Percentiles rank a stretch among this genome's conserved stretches.
These are phyloP conservation scores for Trypanosoma vivax DNA, from an alignment of 208 protist genomes.

Conservation along the genomic window DNA sequence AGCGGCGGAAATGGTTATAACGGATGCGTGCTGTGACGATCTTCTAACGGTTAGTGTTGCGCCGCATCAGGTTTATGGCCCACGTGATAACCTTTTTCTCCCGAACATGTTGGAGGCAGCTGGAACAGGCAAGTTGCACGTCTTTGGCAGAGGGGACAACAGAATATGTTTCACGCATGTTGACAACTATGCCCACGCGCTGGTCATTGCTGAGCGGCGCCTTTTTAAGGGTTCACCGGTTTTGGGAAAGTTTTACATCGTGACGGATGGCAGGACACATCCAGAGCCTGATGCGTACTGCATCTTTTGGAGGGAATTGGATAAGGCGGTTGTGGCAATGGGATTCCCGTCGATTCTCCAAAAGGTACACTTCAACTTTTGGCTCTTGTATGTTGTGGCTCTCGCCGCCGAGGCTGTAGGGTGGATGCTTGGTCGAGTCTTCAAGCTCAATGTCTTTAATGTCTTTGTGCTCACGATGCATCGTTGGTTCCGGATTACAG, in stretches of 20 bases:
- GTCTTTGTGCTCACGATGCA: conserved; percentile 94
- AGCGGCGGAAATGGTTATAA: conserved; percentile 85
- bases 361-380: conserved; percentile 85
- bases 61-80: conserved; percentile 94
- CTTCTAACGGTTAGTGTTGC: conserved; percentile 88
- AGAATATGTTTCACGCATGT: conserved; percentile 94
- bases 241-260: conserved; percentile 94
- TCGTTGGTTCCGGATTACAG: conserved; percentile 91
- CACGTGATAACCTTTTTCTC: conserved; percentile 92
- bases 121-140: conserved; percentile 88
- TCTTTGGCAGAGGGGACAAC: conserved; percentile 91
- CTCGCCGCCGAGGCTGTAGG: conserved; percentile 69
- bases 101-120: conserved; percentile 93
- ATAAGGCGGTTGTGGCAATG: conserved; percentile 86
- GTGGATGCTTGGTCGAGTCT: conserved; percentile 67
- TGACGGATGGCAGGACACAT: conserved; percentile 91
- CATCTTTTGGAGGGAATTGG: conserved; percentile 90
- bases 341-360: conserved; percentile 78
- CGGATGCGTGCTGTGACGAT: conserved; percentile 63
- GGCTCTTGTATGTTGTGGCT: conserved; percentile 81
- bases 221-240: conserved; percentile 86
- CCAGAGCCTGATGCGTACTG: conserved; percentile 83
- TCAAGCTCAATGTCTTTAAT: conserved; percentile 93
- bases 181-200: conserved; percentile 93
- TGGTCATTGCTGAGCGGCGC: conserved; percentile 89